Evolutionary conservation across 352 stramenopile species (phyloP), one percentile per base, ranked within the genome.

Genomic region (Peronosclerospora sorghi): DNA sequence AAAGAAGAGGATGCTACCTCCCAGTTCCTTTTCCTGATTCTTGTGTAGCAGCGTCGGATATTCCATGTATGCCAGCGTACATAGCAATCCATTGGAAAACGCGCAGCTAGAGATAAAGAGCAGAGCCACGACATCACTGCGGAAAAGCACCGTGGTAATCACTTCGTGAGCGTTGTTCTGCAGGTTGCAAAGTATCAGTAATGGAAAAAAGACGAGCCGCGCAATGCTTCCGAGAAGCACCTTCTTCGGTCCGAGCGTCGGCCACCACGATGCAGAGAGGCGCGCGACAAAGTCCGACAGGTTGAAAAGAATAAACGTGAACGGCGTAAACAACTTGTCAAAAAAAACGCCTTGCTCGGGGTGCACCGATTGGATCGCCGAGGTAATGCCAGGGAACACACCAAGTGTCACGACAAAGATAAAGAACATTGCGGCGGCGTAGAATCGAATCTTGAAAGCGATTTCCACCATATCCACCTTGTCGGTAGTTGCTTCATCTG

Each of bases 1-100:
- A 37, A 89, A 86, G 55, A 88, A 87, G 72, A 92, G 86, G 55
- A 87, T 55, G 20, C 69, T 84, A 28, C 79, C 73, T 28, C 73
- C 69, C 14, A 86, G 35, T 40, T 86, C 73, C 38, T 89, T 89
- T 35, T 83, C 79, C 24, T 56, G 57, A 46, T 65, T 79, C 23
- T 57, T 65, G 21, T 41, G 51, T 15, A 86, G 65, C 19, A 76
- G 28, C 24, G 63, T 46, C 17, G 79, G 70, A 51, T 85, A 87
- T 51, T 86, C 56, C 79, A 92, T 92, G 36, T 89, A 65, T 21
- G 76, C 68, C 29, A 87, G 41, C 24, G 76, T 87, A 15, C 54
- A 73, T 38, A 92, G 32, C 28, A 87, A 50, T 9, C 79, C 79
- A 35, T 92, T 92, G 18, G 76, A 73, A 52, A 79, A 80, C 10